phyloP scores from a whole-genome alignment of 495 filamentous ascomycete genomes.

The Tuber borchii region DNA sequence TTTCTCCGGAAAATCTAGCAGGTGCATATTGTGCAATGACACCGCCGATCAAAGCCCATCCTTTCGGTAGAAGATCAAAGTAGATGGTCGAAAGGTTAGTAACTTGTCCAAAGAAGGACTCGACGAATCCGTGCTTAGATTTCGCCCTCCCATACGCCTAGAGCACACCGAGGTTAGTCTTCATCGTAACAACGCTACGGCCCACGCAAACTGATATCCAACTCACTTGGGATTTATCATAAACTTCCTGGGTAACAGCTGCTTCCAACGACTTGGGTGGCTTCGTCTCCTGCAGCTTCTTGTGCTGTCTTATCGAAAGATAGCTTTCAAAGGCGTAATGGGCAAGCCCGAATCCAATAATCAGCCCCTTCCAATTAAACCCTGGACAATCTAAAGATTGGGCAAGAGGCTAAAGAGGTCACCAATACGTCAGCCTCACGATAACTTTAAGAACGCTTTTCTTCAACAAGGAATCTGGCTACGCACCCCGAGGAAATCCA shows the following conservation, averaged over 20 bases:
- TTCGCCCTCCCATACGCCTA: conserved; percentile 92
- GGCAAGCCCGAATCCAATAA: conserved; percentile 82
- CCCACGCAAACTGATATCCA: background rate
- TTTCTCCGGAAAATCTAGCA: conserved; percentile 76
- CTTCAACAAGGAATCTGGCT: background rate
- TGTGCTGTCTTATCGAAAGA: conserved; percentile 79
- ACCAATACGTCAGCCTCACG: conserved; percentile 1
- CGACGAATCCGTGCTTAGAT: conserved; percentile 76
- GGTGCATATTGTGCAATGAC: conserved; percentile 68
- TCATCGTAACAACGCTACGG: background rate
- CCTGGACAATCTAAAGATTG: conserved; percentile 78
- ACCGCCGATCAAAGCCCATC: conserved; percentile 76
- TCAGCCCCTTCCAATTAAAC: conserved; percentile 95
- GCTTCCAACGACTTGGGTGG: conserved; percentile 75
- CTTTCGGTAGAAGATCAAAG: conserved; percentile 78
- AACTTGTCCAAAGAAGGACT: conserved; percentile 71
- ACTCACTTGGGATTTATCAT: conserved; percentile 81
- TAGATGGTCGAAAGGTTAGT: conserved; percentile 84
- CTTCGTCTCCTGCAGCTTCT: conserved; percentile 67
- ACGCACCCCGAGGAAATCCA: conserved; percentile 52
- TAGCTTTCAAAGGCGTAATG: conserved; percentile 83
- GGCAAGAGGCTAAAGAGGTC: conserved; percentile 63
- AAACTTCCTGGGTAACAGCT: conserved; percentile 82
- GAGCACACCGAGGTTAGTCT: background rate
- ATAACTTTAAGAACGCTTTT: background rate